Evolutionary conservation across 306 rosid species (phyloP).

Genomic region (Prunus mira): DNA sequence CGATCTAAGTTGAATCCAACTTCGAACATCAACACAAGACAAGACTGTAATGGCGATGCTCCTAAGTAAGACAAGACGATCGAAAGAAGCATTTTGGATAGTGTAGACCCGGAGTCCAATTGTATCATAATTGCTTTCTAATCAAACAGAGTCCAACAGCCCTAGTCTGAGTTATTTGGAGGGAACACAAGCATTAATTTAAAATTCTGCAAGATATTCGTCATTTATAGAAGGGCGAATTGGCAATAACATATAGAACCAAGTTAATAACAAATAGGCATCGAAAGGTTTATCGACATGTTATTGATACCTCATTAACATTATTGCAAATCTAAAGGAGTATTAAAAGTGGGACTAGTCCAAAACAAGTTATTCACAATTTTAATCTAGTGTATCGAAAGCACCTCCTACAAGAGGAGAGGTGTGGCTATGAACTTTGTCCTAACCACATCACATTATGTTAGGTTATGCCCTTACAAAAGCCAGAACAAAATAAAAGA

Average conservation of each 20-base stretch:
- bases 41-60: constrained; percentile 60
- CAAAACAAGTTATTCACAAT: too few relatives aligned
- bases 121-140: constrained; percentile 85
- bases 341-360: too few relatives aligned
- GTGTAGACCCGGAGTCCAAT: constrained; percentile 69
- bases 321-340: neutral
- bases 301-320: too few relatives aligned
- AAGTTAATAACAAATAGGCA: too few relatives aligned
- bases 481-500: neutral
- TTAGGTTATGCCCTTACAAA: neutral
- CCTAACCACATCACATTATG: neutral
- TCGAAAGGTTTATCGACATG: too few relatives aligned
- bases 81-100: constrained; percentile 53
- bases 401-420: neutral
- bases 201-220: too few relatives aligned
- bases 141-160: constrained; percentile 71
- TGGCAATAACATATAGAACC: too few relatives aligned
- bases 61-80: constrained; percentile 58
- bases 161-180: constrained; percentile 68
- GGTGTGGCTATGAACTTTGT: neutral
- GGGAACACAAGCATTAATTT: constrained; percentile 37
- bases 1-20: too few relatives aligned
- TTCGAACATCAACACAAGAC: constrained; percentile 36
- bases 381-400: neutral
- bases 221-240: too few relatives aligned